These are phyloP conservation scores for Phytophthora melonis DNA, from an alignment of 352 stramenopile genomes.

Conservation along the genomic window DNA sequence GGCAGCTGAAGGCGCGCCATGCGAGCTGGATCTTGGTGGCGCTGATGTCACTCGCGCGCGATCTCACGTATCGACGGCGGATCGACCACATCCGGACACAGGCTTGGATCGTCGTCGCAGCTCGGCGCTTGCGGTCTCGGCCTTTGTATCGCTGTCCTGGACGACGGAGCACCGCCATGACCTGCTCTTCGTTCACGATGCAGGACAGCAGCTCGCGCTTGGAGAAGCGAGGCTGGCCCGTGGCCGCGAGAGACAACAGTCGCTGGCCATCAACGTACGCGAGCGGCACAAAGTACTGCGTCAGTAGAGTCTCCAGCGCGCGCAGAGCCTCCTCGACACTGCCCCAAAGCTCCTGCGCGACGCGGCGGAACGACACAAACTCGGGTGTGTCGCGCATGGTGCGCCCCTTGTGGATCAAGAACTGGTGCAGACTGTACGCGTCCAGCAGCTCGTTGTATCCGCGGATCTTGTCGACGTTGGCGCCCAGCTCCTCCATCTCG, in stretches of 20 bases:
- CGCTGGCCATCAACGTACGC: constrained; percentile 89
- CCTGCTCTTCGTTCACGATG: constrained; percentile 90
- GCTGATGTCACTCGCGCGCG: constrained; percentile 48
- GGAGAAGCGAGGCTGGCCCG: constrained; percentile 60
- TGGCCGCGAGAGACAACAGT: constrained; percentile 74
- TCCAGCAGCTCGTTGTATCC: constrained; percentile 86
- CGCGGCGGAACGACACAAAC: constrained; percentile 87
- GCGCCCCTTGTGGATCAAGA: constrained; percentile 89
- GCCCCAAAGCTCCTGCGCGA: constrained; percentile 85
- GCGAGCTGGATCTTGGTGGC: constrained; percentile 68
- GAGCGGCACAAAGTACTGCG: constrained; percentile 86
- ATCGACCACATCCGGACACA: constrained; percentile 72
- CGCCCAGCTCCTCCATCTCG: constrained; percentile 71
- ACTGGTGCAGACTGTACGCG: constrained; percentile 87
- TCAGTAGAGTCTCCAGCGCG: constrained; percentile 79
- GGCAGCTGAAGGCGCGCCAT: constrained; percentile 63
- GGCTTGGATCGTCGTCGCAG: constrained; percentile 77
- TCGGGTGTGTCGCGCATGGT: constrained; percentile 86
- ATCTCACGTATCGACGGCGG: constrained; percentile 55
- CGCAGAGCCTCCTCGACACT: constrained; percentile 76
- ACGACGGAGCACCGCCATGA: constrained; percentile 66
- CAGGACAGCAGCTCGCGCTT: constrained; percentile 78
- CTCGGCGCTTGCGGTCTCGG: constrained; percentile 68
- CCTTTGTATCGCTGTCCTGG: constrained; percentile 85
- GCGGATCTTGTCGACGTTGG: constrained; percentile 83